Evolutionary conservation across 345 rosid species (phyloP).

Genomic region (Cochlearia excelsa): DNA sequence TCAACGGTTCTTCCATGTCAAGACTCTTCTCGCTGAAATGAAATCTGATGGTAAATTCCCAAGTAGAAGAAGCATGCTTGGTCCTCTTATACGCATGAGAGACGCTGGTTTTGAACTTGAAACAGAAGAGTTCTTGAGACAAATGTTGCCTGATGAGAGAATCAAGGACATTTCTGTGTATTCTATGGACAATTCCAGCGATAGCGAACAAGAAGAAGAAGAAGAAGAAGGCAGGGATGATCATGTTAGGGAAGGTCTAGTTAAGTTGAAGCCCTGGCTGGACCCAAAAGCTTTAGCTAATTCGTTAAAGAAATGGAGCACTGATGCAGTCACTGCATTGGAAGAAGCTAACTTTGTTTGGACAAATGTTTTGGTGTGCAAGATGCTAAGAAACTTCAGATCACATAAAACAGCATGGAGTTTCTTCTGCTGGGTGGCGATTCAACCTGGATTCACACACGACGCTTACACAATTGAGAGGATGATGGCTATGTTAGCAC

Average conservation of each 20-base stretch:
- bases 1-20: constrained; percentile 50
- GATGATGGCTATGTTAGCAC: constrained; percentile 73
- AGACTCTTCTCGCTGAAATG: constrained; percentile 62
- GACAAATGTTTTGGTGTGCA: constrained; percentile 81
- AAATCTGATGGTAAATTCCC: constrained; percentile 64
- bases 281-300: constrained; percentile 84
- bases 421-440: constrained; percentile 90
- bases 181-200: constrained; percentile 39
- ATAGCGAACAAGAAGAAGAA: constrained; percentile 36
- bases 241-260: constrained; percentile 27
- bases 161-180: constrained; percentile 44
- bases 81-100: constrained; percentile 51
- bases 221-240: constrained; percentile 14
- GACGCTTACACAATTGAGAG: constrained; percentile 71
- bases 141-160: constrained; percentile 71
- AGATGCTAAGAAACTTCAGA: constrained; percentile 68
- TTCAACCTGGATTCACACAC: constrained; percentile 79
- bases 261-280: constrained; percentile 75
- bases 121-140: constrained; percentile 48
- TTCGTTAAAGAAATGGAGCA: constrained; percentile 62
- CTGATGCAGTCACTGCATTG: constrained; percentile 54
- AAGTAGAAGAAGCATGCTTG: constrained; percentile 49
- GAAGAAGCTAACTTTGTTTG: constrained; percentile 75
- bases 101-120: constrained; percentile 61
- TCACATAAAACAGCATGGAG: constrained; percentile 77